Evolutionary conservation across 257 asterid genomes (phyloP), one percentile per base, ranked within the genome.

Genomic region (Lavandula angustifolia): DNA sequence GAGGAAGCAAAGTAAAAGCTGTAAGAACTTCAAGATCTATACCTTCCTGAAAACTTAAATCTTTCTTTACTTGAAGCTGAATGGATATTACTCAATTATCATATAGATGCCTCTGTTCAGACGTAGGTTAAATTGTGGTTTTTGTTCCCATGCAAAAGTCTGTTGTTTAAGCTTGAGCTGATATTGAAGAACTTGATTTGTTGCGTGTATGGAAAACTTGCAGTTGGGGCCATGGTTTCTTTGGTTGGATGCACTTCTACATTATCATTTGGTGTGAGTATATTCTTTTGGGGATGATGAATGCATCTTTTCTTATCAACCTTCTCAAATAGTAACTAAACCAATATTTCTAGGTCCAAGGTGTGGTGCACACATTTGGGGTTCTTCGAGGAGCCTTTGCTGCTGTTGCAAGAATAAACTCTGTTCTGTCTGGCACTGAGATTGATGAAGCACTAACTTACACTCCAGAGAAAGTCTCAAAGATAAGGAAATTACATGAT

Each of bases 311-410:
- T 65, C 43, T 64, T 48, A 22, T 16, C 41, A 62, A 53, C 56
- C 8, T 78, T 16, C n/a, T 60, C 18, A 40, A 43, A 31, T 33
- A 54, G 51, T 41, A 16, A 60, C 32, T 34, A 49, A 51, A 61
- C 31, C 43, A 29, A 40, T 18, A 56, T 54, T 76, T 78, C 66
- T 65, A 92, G 99, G 99, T 92, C 80, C 99, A 92, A 89, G 99
- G 96, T 41, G 82, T 84, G 54, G 97, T 92, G 69, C 89, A 92
- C 87, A 92, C 99, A 34, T 82, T 89, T 72, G 99, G 96, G 66
- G 99, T 89, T 81, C 96, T 92, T 77, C 94, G 99, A 46, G 96
- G 84, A 65, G 99, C 97, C 66, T 84, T 92, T 27, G 97, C 99
- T 66, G 96, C 99, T 66, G 71, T 80, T 48, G 99, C 85, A 53